Percentiles rank a stretch among this genome's conserved stretches.
phyloP scores from a whole-genome alignment of 2,329 filamentous ascomycete genomes.

The Metarhizium anisopliae region DNA sequence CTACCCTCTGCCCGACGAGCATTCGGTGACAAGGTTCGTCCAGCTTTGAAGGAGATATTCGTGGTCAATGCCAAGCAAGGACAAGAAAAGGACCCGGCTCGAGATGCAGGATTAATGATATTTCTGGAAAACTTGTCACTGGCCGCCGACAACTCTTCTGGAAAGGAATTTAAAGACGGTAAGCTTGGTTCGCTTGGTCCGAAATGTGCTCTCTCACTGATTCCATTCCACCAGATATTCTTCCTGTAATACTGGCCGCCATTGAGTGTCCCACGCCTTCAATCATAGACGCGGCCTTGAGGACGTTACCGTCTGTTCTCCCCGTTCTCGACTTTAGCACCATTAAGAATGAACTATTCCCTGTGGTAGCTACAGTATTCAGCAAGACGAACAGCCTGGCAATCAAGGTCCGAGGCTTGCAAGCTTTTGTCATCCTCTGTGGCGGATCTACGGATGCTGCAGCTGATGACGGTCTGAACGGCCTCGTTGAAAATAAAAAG shows the following conservation, averaged over 20 bases:
- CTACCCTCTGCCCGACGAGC: conserved; percentile 68
- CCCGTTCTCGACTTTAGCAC: conserved; percentile 91
- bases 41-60: conserved; percentile 76
- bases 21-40: conserved; percentile 81
- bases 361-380: conserved; percentile 82
- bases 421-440: conserved; percentile 84
- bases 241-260: conserved; percentile 76
- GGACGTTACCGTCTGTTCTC: conserved; percentile 69
- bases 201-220: neutral
- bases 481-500: conserved; percentile 51
- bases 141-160: conserved; percentile 72
- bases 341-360: conserved; percentile 94
- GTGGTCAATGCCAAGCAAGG: conserved; percentile 46
- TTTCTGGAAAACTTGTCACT: conserved; percentile 73
- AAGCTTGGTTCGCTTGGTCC: conserved; percentile 37
- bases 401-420: conserved; percentile 87
- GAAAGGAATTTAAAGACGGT: conserved; percentile 83
- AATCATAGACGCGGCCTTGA: conserved; percentile 76
- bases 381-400: conserved; percentile 86
- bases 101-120: conserved; percentile 87
- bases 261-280: conserved; percentile 85
- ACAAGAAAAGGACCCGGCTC: conserved; percentile 69
- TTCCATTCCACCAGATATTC: conserved; percentile 51
- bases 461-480: conserved; percentile 57
- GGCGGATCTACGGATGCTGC: conserved; percentile 56